phyloP scores from a whole-genome alignment of 805 yeast species.

The Wickerhamiella lipophila region DNA sequence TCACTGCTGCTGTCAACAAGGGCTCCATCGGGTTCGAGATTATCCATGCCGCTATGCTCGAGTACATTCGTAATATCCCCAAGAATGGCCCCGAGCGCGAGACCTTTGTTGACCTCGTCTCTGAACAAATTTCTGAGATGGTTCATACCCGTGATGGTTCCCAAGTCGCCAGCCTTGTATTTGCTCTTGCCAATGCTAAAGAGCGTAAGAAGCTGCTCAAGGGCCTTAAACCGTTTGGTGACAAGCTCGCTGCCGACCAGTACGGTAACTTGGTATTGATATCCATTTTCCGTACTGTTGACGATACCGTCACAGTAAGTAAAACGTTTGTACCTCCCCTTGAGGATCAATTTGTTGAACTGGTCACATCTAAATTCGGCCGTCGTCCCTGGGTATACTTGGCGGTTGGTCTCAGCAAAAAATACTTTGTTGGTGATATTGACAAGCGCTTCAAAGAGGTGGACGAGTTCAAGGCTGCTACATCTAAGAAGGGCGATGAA shows the following conservation, averaged over 20 bases:
- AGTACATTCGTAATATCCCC: slow-evolving; percentile 61
- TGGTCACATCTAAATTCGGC: slow-evolving; percentile 60
- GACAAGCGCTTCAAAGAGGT: slow-evolving; percentile 49
- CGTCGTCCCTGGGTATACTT: slow-evolving; percentile 82
- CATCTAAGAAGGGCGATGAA: slow-evolving; percentile 76
- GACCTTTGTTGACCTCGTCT: slow-evolving; percentile 69
- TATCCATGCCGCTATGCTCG: slow-evolving; percentile 91
- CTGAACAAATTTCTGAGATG: slow-evolving; percentile 84
- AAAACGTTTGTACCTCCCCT: slow-evolving; percentile 59
- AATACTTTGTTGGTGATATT: slow-evolving; percentile 61
- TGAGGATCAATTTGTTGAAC: slow-evolving; percentile 36
- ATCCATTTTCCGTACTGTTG: slow-evolving; percentile 72
- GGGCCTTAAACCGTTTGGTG: slow-evolving; percentile 62
- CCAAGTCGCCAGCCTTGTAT: slow-evolving; percentile 71
- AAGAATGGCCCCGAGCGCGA: slow-evolving; percentile 45
- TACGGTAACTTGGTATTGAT: slow-evolving; percentile 72
- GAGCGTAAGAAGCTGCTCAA: slow-evolving; percentile 73
- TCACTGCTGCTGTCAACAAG: slow-evolving; percentile 81
- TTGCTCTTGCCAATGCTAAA: slow-evolving; percentile 79
- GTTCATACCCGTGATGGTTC: slow-evolving; percentile 93
- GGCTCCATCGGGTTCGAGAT: slow-evolving; percentile 95
- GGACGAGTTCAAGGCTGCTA: slow-evolving; percentile 46
- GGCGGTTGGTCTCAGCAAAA: slow-evolving; percentile 63
- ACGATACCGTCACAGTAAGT: slow-evolving; percentile 75
- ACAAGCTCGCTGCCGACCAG: slow-evolving; percentile 67